Percentiles rank a stretch among this genome's conserved stretches.
These are phyloP conservation scores for Lactuca sativa DNA, from an alignment of 129 eudicot genomes.

Conservation along the genomic window DNA sequence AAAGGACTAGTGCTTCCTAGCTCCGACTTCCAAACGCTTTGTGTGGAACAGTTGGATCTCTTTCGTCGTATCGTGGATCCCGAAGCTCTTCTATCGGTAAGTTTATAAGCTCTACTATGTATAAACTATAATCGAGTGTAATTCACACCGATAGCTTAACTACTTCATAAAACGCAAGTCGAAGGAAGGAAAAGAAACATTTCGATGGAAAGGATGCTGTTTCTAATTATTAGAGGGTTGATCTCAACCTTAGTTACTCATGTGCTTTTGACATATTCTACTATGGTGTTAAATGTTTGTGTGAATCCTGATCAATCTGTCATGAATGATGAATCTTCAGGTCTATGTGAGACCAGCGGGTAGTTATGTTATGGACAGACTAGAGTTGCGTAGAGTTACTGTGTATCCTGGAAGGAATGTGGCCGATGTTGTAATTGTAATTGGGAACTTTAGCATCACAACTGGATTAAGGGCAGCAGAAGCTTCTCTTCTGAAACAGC, in stretches of 20 bases:
- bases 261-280: neutral
- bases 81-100: constrained; percentile 77
- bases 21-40: constrained; percentile 75
- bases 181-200: neutral
- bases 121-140: neutral
- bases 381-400: constrained; percentile 86
- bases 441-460: constrained; percentile 69
- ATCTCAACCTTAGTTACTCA: constrained; percentile 8
- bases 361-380: constrained; percentile 93
- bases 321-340: constrained; percentile 38
- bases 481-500: constrained; percentile 77
- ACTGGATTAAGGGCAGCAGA: constrained; percentile 93
- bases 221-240: neutral
- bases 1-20: constrained; percentile 73
- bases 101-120: constrained; percentile 10
- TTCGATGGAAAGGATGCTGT: neutral
- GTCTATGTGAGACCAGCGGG: constrained; percentile 99
- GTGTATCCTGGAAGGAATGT: constrained; percentile 60
- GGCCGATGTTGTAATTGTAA: constrained; percentile 65
- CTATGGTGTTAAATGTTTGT: neutral
- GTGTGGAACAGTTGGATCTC: constrained; percentile 72
- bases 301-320: constrained; percentile 17
- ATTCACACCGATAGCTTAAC: neutral
- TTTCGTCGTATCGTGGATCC: constrained; percentile 80
- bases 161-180: neutral